phyloP scores from a whole-genome alignment of 345 rosid genomes.

The Schrenkiella parvula region DNA sequence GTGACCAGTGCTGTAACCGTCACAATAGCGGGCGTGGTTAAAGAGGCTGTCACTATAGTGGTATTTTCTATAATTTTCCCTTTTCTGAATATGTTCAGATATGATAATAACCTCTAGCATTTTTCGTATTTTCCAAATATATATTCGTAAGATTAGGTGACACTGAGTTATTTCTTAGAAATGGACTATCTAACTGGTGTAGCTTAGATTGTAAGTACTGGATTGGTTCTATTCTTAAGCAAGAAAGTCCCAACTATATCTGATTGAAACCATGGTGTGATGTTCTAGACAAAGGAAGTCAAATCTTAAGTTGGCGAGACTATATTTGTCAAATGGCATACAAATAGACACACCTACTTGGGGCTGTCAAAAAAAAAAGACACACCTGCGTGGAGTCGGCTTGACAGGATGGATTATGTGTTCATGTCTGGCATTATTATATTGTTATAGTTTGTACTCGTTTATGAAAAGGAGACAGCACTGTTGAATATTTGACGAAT shows the following conservation, averaged over 20 bases:
- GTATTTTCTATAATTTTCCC: constrained; percentile 34
- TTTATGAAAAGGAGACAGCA: neutral
- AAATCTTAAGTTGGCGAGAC: neutral
- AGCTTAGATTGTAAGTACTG: neutral
- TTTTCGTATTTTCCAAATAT: neutral
- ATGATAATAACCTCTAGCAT: neutral
- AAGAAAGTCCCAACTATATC: neutral
- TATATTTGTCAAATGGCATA: neutral
- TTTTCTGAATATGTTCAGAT: neutral
- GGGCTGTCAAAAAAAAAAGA: too few relatives aligned
- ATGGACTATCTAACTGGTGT: neutral
- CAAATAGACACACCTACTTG: neutral
- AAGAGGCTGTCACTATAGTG: constrained; percentile 98
- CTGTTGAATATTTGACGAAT: constrained; percentile 1
- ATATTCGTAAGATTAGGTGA: neutral
- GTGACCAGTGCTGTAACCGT: constrained; percentile 99
- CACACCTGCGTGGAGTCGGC: neutral
- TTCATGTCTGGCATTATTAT: neutral
- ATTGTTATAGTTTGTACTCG: neutral
- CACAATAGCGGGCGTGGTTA: constrained; percentile 96
- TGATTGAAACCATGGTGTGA: neutral
- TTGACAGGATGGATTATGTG: neutral
- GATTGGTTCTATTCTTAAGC: neutral
- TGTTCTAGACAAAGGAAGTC: neutral
- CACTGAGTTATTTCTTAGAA: neutral